phyloP scores from a whole-genome alignment of 495 filamentous ascomycete genomes.

The Barbatosphaeria neglecta region DNA sequence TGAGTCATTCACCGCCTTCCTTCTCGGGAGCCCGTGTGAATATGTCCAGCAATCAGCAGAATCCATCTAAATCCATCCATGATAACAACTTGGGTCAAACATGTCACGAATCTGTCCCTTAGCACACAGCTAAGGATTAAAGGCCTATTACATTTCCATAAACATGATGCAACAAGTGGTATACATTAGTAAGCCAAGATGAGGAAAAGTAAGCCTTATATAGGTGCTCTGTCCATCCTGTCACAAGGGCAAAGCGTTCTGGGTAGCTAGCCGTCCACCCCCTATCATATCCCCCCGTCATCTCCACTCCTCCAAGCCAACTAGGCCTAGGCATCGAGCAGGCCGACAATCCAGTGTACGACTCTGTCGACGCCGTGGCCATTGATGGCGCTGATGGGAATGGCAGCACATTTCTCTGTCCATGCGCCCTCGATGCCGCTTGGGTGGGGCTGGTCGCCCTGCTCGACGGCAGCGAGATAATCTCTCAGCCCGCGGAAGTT shows the following conservation, averaged over 20 bases:
- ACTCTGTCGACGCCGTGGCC: conserved; percentile 74
- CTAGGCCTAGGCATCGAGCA: conserved; percentile 42
- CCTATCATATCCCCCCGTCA: too few species aligned
- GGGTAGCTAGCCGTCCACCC: too few species aligned
- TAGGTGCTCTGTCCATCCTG: too few species aligned
- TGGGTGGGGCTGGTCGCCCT: conserved; percentile 53
- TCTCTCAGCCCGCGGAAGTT: conserved; percentile 59
- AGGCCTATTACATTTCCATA: background rate
- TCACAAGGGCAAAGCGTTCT: too few species aligned
- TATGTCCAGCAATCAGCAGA: background rate
- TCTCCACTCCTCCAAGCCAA: background rate
- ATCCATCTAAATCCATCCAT: too few species aligned
- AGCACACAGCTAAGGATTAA: too few species aligned
- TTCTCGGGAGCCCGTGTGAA: too few species aligned
- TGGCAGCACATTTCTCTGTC: conserved; percentile 50
- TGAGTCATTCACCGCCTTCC: background rate
- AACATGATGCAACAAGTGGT: too few species aligned
- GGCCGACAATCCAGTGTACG: conserved; percentile 60
- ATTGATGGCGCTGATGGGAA: conserved; percentile 82
- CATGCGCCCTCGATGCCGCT: conserved; percentile 56
- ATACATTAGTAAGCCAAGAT: too few species aligned
- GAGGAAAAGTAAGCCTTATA: too few species aligned
- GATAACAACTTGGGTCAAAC: too few species aligned
- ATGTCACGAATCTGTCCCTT: too few species aligned
- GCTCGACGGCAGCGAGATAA: conserved; percentile 53